A percentile compares a stretch with the other conserved stretches of the same genome.
Evolutionary conservation across 2,329 filamentous ascomycete species (phyloP).

Genomic region (Beauveria asiatica): DNA sequence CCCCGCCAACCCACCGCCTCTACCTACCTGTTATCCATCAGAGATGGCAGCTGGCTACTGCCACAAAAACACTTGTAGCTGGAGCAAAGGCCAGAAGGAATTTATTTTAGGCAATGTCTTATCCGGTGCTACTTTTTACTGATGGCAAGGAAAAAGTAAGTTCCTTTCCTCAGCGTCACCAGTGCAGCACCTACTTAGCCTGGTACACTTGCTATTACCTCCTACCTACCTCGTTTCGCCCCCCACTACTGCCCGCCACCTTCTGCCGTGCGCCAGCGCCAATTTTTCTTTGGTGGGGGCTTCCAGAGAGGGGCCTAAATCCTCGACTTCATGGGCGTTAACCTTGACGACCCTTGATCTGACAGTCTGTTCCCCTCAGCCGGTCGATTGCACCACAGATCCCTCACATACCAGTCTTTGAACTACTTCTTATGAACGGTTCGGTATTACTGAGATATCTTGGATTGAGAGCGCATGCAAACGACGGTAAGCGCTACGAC

Average conservation of each 20-base stretch:
- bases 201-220: too few relatives aligned
- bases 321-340: constrained; percentile 3
- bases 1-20: constrained; percentile 19
- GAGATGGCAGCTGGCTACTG: neutral
- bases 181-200: neutral
- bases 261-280: neutral
- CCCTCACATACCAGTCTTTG: neutral
- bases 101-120: neutral
- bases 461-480: neutral
- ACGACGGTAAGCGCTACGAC: constrained; percentile 7
- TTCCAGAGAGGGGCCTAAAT: constrained; percentile 8
- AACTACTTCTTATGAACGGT: neutral
- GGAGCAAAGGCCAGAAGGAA: too few relatives aligned
- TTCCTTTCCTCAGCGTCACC: neutral
- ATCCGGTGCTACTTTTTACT: neutral
- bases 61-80: neutral
- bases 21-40: too few relatives aligned
- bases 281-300: constrained; percentile 11
- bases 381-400: neutral
- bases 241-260: neutral
- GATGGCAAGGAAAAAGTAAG: neutral
- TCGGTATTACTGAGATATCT: neutral
- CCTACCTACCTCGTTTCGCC: neutral
- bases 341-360: constrained; percentile 1
- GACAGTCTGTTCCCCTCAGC: neutral